Evolutionary conservation across 495 filamentous ascomycete genomes (phyloP).

Genomic region (Trichoderma reesei): DNA sequence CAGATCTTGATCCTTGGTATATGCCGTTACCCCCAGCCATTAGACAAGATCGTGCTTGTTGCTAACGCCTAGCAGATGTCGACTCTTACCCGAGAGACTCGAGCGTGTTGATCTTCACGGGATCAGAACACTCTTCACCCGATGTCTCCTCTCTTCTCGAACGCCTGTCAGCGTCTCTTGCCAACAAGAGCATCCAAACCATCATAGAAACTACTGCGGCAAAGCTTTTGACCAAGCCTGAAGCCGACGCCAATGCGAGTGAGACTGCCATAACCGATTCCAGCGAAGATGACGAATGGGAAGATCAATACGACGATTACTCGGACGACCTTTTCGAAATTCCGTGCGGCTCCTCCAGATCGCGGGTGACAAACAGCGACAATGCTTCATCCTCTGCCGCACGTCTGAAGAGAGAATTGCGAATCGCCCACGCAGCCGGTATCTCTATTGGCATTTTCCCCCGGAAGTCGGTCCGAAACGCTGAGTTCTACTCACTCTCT

Average conservation of each 20-base stretch:
- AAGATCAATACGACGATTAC: background rate
- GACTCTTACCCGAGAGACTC: constrained; percentile 56
- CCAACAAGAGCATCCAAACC: background rate
- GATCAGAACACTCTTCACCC: constrained; percentile 30
- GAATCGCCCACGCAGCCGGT: background rate
- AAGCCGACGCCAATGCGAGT: background rate
- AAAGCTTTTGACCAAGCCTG: background rate
- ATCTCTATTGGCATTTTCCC: background rate
- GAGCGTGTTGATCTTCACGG: constrained; percentile 49
- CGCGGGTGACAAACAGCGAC: too few relatives aligned
- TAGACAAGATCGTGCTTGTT: background rate
- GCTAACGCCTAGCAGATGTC: constrained; percentile 33
- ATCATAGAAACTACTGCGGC: background rate
- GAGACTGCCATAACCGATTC: background rate
- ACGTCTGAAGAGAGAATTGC: background rate
- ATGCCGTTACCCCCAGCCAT: background rate
- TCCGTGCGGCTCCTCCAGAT: too few relatives aligned
- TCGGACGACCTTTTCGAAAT: background rate
- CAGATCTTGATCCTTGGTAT: constrained; percentile 11
- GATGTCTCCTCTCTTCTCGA: background rate
- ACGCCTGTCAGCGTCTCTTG: background rate
- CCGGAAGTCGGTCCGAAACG: constrained; percentile 17
- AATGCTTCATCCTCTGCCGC: too few relatives aligned
- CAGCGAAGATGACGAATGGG: background rate
- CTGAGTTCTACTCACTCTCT: constrained; percentile 44